Conservation (phyloP, 2,329 filamentous ascomycete genomes). For the Rutstroemia sp. region DNA sequence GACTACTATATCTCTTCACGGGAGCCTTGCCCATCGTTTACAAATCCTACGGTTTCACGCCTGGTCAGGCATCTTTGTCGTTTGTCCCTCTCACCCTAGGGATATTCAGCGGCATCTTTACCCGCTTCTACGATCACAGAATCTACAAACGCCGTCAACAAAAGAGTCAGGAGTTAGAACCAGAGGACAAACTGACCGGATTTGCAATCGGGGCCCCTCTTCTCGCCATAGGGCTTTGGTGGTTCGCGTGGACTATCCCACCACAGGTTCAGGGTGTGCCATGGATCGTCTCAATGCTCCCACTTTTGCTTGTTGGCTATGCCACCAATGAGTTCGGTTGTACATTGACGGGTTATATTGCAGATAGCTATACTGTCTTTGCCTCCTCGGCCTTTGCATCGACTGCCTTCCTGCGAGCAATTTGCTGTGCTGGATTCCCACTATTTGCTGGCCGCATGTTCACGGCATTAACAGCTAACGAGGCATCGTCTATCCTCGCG, state of each 20-base stretch:
- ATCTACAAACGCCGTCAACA: slow-evolving; percentile 22
- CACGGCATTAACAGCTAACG: slow-evolving; percentile 31
- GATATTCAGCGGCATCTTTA: slow-evolving; percentile 35
- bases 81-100: slow-evolving; percentile 36
- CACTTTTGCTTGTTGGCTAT: slow-evolving; percentile 39
- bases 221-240: slow-evolving; percentile 37
- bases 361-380: slow-evolving; percentile 38
- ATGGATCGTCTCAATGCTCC: slow-evolving; percentile 35
- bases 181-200: slow-evolving; percentile 41
- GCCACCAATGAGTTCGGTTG: slow-evolving; percentile 39
- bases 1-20: slow-evolving; percentile 42
- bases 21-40: slow-evolving; percentile 37
- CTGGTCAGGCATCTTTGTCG: slow-evolving; percentile 31
- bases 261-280: slow-evolving; percentile 29
- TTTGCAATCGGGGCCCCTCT: slow-evolving; percentile 38
- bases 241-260: slow-evolving; percentile 41
- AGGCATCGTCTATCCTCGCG: slow-evolving; percentile 35
- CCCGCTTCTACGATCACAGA: slow-evolving; percentile 36
- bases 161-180: slow-evolving; percentile 13
- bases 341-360: slow-evolving; percentile 35
- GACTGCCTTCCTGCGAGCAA: slow-evolving; percentile 33
- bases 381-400: slow-evolving; percentile 38
- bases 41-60: slow-evolving; percentile 29
- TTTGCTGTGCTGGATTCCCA: slow-evolving; percentile 34
- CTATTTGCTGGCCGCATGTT: slow-evolving; percentile 37